These are phyloP conservation scores for Tylopilus sp. DNA, from an alignment of 1,284 basidiomycete species.

Conservation along the genomic window DNA sequence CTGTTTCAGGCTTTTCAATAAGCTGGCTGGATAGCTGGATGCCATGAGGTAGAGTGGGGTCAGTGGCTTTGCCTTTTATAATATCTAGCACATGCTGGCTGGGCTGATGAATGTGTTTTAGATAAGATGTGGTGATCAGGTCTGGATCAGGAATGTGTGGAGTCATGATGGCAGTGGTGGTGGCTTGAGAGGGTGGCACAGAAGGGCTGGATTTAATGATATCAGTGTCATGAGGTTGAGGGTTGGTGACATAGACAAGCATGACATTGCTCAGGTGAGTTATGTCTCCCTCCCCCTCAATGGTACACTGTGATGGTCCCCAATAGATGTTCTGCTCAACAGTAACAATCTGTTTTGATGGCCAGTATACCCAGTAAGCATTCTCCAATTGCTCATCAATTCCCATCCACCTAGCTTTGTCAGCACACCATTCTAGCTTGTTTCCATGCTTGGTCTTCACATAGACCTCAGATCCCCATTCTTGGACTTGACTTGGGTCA, in stretches of 20 bases:
- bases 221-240: neutral
- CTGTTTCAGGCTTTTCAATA: neutral
- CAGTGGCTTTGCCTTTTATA: neutral
- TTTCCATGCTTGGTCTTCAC: neutral
- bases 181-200: no score
- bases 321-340: neutral
- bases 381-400: neutral
- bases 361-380: neutral
- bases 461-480: neutral
- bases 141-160: neutral
- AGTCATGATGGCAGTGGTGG: no score
- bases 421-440: neutral
- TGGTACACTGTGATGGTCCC: neutral
- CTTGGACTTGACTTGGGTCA: neutral
- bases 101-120: neutral
- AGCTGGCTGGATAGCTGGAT: neutral
- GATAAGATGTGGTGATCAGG: neutral
- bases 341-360: neutral
- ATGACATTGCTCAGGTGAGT: neutral
- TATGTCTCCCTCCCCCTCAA: neutral
- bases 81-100: neutral
- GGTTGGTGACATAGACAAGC: neutral
- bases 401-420: neutral
- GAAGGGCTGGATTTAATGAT: neutral
- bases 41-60: neutral